These are phyloP conservation scores for Boletus barrowsii DNA, from an alignment of 768 basidiomycete species.

Conservation along the genomic window DNA sequence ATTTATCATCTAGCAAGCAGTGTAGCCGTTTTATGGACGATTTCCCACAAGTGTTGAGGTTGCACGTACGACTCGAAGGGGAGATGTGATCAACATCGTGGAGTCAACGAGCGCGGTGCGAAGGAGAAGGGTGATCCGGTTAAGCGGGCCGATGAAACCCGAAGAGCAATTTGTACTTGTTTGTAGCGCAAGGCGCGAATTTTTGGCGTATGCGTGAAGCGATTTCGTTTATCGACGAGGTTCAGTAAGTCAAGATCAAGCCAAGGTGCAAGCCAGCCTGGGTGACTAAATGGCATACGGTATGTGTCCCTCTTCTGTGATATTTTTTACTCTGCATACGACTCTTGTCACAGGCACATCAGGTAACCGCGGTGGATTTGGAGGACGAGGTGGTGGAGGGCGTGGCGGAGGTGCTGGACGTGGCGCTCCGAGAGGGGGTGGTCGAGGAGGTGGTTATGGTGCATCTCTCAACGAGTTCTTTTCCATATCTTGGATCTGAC, in stretches of 20 bases:
- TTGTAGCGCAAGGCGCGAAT: conserved; percentile 9
- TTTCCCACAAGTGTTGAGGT: too few species aligned
- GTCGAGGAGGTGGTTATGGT: conserved; percentile 43
- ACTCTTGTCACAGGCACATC: conserved; percentile 43
- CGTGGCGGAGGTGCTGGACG: conserved; percentile 42
- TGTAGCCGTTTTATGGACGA: too few species aligned
- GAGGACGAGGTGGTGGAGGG: conserved; percentile 39
- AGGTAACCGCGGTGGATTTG: conserved; percentile 77
- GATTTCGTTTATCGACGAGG: neutral
- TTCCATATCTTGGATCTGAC: neutral
- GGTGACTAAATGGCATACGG: conserved; percentile 36
- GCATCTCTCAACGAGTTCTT: conserved; percentile 5
- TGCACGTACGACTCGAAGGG: too few species aligned
- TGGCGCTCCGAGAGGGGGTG: conserved; percentile 39
- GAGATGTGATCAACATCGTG: too few species aligned
- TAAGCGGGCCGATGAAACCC: too few species aligned
- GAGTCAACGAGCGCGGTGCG: too few species aligned
- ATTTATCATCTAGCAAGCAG: too few species aligned
- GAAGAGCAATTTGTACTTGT: conserved; percentile 9
- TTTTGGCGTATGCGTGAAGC: conserved; percentile 1
- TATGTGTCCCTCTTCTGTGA: conserved; percentile 3
- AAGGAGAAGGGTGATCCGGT: too few species aligned
- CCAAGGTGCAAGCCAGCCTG: conserved; percentile 13
- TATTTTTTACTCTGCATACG: too few species aligned
- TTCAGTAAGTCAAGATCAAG: conserved; percentile 14